phyloP scores from a whole-genome alignment of 2,329 filamentous ascomycete genomes.

The Phaeophleospora eucalypticola region DNA sequence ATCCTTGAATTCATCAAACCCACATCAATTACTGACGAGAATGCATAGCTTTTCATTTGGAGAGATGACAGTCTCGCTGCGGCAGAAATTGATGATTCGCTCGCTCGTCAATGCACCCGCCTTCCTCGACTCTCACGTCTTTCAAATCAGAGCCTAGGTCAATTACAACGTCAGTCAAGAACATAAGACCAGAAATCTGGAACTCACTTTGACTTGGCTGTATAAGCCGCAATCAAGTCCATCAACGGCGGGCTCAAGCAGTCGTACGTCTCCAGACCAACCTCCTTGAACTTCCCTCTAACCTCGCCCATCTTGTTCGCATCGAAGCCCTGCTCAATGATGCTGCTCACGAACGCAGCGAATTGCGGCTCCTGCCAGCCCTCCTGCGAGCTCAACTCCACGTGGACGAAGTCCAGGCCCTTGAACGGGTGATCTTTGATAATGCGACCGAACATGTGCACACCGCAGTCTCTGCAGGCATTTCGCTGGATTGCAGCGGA shows the following conservation, averaged over 20 bases:
- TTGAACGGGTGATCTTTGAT: constrained; percentile 62
- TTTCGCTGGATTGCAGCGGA: constrained; percentile 58
- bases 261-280: constrained; percentile 62
- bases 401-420: constrained; percentile 66
- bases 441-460: constrained; percentile 62
- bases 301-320: constrained; percentile 54
- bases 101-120: too few relatives aligned
- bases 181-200: background rate
- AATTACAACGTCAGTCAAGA: background rate
- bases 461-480: constrained; percentile 58
- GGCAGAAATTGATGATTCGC: too few relatives aligned
- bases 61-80: too few relatives aligned
- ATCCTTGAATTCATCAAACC: too few relatives aligned
- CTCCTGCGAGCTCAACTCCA: constrained; percentile 55
- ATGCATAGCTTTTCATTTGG: too few relatives aligned
- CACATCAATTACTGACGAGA: too few relatives aligned
- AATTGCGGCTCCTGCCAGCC: constrained; percentile 72
- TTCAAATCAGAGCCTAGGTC: constrained; percentile 1
- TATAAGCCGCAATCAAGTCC: constrained; percentile 43
- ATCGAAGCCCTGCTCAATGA: constrained; percentile 64
- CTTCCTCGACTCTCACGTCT: too few relatives aligned
- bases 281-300: constrained; percentile 48
- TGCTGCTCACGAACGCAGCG: constrained; percentile 62
- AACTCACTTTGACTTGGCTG: constrained; percentile 23
- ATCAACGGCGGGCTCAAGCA: constrained; percentile 58